Conservation (phyloP, 305 asterid species). For the Andrographis paniculata region DNA sequence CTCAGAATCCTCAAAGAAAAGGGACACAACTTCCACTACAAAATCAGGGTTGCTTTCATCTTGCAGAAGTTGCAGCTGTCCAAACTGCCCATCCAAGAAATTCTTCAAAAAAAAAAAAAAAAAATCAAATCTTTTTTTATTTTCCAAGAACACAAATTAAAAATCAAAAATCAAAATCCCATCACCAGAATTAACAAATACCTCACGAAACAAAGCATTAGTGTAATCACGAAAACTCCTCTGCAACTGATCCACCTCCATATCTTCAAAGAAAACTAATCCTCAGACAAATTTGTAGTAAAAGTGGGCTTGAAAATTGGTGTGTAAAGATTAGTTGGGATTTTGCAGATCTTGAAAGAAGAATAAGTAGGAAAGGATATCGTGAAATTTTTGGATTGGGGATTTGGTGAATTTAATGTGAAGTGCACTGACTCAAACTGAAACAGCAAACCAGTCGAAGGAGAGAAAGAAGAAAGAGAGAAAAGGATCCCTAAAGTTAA, state of each 20-base stretch:
- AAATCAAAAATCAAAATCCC: not conserved
- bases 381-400: too few relatives aligned
- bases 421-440: too few relatives aligned
- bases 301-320: too few relatives aligned
- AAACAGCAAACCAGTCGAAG: too few relatives aligned
- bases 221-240: constrained; percentile 48
- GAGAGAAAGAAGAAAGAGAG: too few relatives aligned
- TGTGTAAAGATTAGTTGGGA: too few relatives aligned
- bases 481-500: too few relatives aligned
- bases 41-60: constrained; percentile 80
- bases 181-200: not conserved
- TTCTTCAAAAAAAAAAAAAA: constrained; percentile 26
- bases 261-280: too few relatives aligned
- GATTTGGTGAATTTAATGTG: too few relatives aligned
- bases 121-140: not conserved
- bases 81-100: constrained; percentile 64
- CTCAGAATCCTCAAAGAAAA: constrained; percentile 69
- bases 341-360: too few relatives aligned
- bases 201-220: constrained; percentile 27
- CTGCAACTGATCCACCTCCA: constrained; percentile 66
- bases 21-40: constrained; percentile 66
- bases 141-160: not conserved
- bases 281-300: too few relatives aligned
- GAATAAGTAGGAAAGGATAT: too few relatives aligned
- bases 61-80: constrained; percentile 63